Evolutionary conservation across 2,329 filamentous ascomycete species (phyloP).

Genomic region (Xylariales sp.): DNA sequence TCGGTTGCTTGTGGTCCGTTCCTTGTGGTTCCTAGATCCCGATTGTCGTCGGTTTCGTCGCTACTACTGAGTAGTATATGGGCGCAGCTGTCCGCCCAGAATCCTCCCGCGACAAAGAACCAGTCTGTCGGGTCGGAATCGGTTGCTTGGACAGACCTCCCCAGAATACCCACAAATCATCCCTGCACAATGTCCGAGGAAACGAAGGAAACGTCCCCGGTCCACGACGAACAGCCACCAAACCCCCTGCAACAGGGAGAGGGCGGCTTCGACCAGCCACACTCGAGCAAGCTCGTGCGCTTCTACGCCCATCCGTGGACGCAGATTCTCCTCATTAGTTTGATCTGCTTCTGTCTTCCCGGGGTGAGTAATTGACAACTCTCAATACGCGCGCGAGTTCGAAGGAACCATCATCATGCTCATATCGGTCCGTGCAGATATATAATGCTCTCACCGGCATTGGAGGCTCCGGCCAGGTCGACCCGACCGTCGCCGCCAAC

Average conservation of each 20-base stretch:
- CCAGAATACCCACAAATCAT: neutral
- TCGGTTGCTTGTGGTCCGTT: neutral
- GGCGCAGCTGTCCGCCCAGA: neutral
- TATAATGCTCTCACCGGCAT: slow-evolving; percentile 36
- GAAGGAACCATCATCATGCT: neutral
- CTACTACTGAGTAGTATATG: slow-evolving; percentile 2
- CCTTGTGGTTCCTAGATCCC: neutral
- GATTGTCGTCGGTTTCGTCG: neutral
- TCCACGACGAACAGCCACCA: neutral
- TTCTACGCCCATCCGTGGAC: slow-evolving; percentile 37
- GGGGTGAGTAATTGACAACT: slow-evolving; percentile 21
- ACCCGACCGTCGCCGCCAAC: slow-evolving; percentile 35
- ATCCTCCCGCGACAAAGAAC: neutral
- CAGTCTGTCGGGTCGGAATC: neutral
- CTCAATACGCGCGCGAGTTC: neutral
- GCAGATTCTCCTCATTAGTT: slow-evolving; percentile 35
- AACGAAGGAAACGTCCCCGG: slow-evolving; percentile 7
- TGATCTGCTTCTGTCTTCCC: slow-evolving; percentile 36
- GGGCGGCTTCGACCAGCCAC: neutral
- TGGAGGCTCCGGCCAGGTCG: slow-evolving; percentile 34
- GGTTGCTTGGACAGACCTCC: neutral
- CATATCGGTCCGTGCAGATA: slow-evolving; percentile 19
- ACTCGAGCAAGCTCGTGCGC: slow-evolving; percentile 23
- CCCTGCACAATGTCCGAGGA: slow-evolving; percentile 14
- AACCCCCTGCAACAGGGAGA: neutral